These are phyloP conservation scores for Cladophialophora yegresii DNA, from an alignment of 2,329 filamentous ascomycete species.

Conservation along the genomic window DNA sequence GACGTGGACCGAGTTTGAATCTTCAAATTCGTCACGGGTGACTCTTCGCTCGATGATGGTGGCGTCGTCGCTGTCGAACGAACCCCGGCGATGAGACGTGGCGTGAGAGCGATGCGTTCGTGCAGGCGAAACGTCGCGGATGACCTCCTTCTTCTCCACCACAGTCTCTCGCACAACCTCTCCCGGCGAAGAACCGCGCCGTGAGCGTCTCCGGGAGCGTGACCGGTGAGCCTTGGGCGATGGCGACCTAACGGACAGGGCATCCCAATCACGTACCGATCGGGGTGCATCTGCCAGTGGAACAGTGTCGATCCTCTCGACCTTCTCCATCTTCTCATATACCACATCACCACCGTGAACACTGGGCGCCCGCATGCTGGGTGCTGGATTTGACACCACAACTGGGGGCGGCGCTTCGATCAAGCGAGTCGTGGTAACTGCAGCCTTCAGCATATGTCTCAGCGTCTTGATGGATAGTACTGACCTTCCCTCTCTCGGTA, in stretches of 20 bases:
- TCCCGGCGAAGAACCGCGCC: constrained; percentile 32
- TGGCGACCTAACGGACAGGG: constrained; percentile 34
- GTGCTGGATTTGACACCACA: constrained; percentile 5
- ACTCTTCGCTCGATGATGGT: constrained; percentile 41
- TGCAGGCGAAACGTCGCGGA: constrained; percentile 34
- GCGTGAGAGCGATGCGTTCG: constrained; percentile 30
- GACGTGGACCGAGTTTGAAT: constrained; percentile 49
- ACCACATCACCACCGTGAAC: constrained; percentile 34
- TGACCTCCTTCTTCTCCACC: constrained; percentile 33
- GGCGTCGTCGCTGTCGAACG: constrained; percentile 42
- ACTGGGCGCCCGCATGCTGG: constrained; percentile 46
- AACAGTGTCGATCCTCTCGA: constrained; percentile 32
- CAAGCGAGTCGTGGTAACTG: constrained; percentile 37
- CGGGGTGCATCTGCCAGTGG: constrained; percentile 38
- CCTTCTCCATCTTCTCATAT: constrained; percentile 30
- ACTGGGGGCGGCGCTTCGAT: constrained; percentile 38
- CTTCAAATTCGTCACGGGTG: constrained; percentile 46
- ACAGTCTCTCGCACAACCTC: constrained; percentile 32
- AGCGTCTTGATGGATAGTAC: not conserved
- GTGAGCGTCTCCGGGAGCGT: constrained; percentile 33
- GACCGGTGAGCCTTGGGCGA: constrained; percentile 40
- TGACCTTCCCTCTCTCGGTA: constrained; percentile 53
- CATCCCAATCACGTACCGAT: constrained; percentile 42
- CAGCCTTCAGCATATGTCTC: constrained; percentile 12
- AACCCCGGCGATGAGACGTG: constrained; percentile 40